Base-by-base conservation (phyloP, 2,329 filamentous ascomycete species). In the Triangularia setosa region DNA sequence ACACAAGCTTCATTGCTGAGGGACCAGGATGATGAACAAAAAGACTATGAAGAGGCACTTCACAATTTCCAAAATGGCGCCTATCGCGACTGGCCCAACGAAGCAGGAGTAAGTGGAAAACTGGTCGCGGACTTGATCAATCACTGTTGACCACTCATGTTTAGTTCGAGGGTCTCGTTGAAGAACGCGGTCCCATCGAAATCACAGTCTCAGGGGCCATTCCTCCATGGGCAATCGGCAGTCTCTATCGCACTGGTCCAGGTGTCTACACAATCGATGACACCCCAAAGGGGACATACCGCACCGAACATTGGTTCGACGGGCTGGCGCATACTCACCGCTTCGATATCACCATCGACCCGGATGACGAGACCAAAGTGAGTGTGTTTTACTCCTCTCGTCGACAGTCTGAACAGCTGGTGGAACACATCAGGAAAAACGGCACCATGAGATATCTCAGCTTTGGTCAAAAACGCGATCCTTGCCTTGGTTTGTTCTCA, bases 231-330 rank as follows among this genome's bases (percentile, higher is more conserved):
- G 86, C 86, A 3, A 87, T 89, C 2, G 92, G 92, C 1, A 81
- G 84, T 1, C 80, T 95, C 0, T 94, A 89, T 74, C 84, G 91
- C 24, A 93, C 89, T 0, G 91, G 92, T 0, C 90, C 90, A 0
- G 90, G 90, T 0, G 81, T 84, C 27, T 85, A 84, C 73, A 83
- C 83, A 40, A 77, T 92, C 2, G 80, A 87, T n/a, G 74, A 78
- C 53, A 87, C 85, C 0, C 76, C 84, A 2, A 80, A 80, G 3
- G 86, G 87, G n/a, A 84, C 81, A 0, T 87, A 88, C 71, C 79
- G 81, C 30, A 80, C 88, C 12, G 84, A 82, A 1, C 91, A 95
- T 74, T 95, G 91, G 91, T 95, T 95, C 69, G 92, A 95, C 73
- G 90, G 90, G 5, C 87, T 92, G 65, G 84, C 86, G 8, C 85